Percentiles rank a stretch among this genome's conserved stretches.
Conservation (phyloP, 2,329 filamentous ascomycete genomes). For the Laburnicola sp. region DNA sequence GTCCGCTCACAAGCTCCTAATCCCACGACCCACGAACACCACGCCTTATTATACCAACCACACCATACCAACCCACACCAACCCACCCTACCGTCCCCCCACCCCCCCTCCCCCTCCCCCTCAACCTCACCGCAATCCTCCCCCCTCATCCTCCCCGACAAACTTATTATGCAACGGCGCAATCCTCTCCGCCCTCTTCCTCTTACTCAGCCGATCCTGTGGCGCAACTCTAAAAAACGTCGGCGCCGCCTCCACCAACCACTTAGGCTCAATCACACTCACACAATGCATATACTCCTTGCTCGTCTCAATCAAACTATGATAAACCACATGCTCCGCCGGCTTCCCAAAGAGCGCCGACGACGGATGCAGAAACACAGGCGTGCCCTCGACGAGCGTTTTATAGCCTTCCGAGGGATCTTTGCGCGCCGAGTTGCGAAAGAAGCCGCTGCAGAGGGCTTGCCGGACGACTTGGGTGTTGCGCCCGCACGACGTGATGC, state of each 20-base stretch:
- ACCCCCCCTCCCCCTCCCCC: slow-evolving; percentile 79
- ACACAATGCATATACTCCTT: slow-evolving; percentile 99
- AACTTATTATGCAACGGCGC: slow-evolving; percentile 94
- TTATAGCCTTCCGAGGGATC: slow-evolving; percentile 97
- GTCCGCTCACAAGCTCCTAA: too few species aligned
- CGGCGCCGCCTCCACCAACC: slow-evolving; percentile 92
- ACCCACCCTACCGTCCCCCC: slow-evolving; percentile 90
- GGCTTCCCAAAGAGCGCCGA: slow-evolving; percentile 94
- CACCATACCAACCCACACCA: background rate
- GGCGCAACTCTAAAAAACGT: slow-evolving; percentile 98
- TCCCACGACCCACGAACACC: too few species aligned
- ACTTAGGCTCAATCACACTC: slow-evolving; percentile 90
- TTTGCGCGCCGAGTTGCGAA: slow-evolving; percentile 91
- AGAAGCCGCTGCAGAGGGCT: slow-evolving; percentile 90
- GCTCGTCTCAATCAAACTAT: slow-evolving; percentile 85
- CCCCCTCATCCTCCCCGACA: slow-evolving; percentile 92
- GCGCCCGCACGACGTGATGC: slow-evolving; percentile 79
- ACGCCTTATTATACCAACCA: background rate
- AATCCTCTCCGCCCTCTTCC: slow-evolving; percentile 92
- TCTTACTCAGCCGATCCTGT: slow-evolving; percentile 81
- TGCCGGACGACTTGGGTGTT: slow-evolving; percentile 86
- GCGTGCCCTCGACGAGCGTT: slow-evolving; percentile 91
- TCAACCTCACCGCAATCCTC: too few species aligned
- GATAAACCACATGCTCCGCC: slow-evolving; percentile 94
- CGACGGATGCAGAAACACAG: slow-evolving; percentile 90